Conservation (phyloP, 192 early-diverging fungal genomes). For the Lobulomyces angularis region DNA sequence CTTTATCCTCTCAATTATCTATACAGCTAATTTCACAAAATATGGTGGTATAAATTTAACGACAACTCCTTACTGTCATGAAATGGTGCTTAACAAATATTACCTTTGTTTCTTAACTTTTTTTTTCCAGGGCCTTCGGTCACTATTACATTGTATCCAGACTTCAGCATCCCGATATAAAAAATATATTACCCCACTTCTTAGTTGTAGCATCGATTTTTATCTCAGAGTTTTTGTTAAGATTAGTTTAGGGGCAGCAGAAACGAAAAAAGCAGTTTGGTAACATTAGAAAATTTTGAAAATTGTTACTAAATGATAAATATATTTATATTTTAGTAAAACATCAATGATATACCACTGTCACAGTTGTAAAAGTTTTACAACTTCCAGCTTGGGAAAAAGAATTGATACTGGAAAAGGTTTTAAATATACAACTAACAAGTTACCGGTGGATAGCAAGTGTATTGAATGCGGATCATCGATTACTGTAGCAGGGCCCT, state of each 20-base stretch:
- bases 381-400: constrained; percentile 63
- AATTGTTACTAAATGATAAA: neutral
- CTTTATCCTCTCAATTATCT: neutral
- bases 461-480: constrained; percentile 43
- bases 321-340: constrained; percentile 41
- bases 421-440: constrained; percentile 46
- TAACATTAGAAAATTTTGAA: constrained; percentile 13
- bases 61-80: constrained; percentile 81
- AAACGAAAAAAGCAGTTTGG: constrained; percentile 66
- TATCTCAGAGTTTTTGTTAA: constrained; percentile 94
- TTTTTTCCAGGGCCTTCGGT: constrained; percentile 56
- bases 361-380: constrained; percentile 63
- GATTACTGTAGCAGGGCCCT: constrained; percentile 62
- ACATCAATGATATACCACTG: constrained; percentile 75
- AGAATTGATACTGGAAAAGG: constrained; percentile 36
- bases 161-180: constrained; percentile 72
- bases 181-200: constrained; percentile 74
- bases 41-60: constrained; percentile 84
- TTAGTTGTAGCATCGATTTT: constrained; percentile 93
- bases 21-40: constrained; percentile 64
- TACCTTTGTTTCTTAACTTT: constrained; percentile 2
- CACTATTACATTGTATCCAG: constrained; percentile 73
- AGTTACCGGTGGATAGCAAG: constrained; percentile 43
- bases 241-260: constrained; percentile 56
- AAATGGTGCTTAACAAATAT: constrained; percentile 45